Percentiles rank a stretch among this genome's conserved stretches.
phyloP scores from a whole-genome alignment of 2,329 filamentous ascomycete genomes.

The Alternaria postmessia region DNA sequence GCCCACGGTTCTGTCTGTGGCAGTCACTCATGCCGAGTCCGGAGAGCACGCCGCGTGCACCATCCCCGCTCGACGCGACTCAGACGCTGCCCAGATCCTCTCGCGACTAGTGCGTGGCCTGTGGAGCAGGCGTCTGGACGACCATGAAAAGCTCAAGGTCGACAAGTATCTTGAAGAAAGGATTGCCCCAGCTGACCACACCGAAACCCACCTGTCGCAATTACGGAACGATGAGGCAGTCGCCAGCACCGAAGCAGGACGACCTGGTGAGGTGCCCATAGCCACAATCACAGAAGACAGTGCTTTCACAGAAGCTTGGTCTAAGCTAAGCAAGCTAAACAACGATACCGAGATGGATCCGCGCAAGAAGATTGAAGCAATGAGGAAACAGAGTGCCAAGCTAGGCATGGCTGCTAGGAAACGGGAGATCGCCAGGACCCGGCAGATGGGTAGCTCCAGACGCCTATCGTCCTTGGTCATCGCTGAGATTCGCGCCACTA shows the following conservation, averaged over 20 bases:
- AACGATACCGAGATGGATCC: slow-evolving; percentile 17
- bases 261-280: slow-evolving; percentile 1
- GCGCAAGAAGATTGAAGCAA: slow-evolving; percentile 17
- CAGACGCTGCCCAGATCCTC: slow-evolving; percentile 31
- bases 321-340: slow-evolving; percentile 22
- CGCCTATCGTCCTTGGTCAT: slow-evolving; percentile 38
- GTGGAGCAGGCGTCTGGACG: slow-evolving; percentile 34
- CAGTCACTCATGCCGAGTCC: slow-evolving; percentile 33
- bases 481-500: slow-evolving; percentile 59
- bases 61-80: slow-evolving; percentile 28
- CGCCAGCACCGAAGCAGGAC: slow-evolving; percentile 10
- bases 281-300: slow-evolving; percentile 8
- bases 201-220: slow-evolving; percentile 4
- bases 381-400: slow-evolving; percentile 25
- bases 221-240: slow-evolving; percentile 12
- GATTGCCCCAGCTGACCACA: slow-evolving; percentile 11
- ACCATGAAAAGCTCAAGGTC: slow-evolving; percentile 32
- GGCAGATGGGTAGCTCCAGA: slow-evolving; percentile 18
- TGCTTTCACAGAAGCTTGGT: slow-evolving; percentile 11
- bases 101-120: slow-evolving; percentile 36
- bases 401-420: slow-evolving; percentile 18
- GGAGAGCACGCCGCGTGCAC: slow-evolving; percentile 37
- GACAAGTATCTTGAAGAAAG: slow-evolving; percentile 31
- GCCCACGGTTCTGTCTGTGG: slow-evolving; percentile 29
- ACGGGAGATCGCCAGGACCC: slow-evolving; percentile 24